Evolutionary conservation across 306 rosid species (phyloP).

Genomic region (Cercis canadensis): DNA sequence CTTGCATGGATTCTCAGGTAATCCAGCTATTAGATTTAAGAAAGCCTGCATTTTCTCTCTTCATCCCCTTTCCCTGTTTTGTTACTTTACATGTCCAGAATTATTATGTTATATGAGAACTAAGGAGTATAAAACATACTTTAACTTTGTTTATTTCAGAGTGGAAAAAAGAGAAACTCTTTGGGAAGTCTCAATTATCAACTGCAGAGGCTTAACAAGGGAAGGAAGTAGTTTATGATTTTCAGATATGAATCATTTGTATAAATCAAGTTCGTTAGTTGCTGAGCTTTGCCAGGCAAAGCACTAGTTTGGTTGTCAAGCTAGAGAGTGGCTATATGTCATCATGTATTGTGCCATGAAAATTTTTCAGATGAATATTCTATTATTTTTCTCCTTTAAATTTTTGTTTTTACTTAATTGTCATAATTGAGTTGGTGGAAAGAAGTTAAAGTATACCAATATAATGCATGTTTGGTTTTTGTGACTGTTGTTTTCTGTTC

Average conservation of each 20-base stretch:
- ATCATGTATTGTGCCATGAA: slow-evolving; percentile 22
- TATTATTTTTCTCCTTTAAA: background rate
- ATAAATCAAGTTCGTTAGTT: slow-evolving; percentile 27
- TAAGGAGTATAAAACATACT: background rate
- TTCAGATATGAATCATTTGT: slow-evolving; percentile 16
- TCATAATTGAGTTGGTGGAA: slow-evolving; percentile 18
- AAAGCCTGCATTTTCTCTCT: background rate
- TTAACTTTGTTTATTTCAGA: slow-evolving; percentile 54
- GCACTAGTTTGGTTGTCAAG: slow-evolving; percentile 25
- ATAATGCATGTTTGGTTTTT: background rate
- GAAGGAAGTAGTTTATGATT: slow-evolving; percentile 66
- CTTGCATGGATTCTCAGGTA: slow-evolving; percentile 87
- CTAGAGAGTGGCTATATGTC: slow-evolving; percentile 30
- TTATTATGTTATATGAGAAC: slow-evolving; percentile 10
- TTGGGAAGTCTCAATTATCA: slow-evolving; percentile 92
- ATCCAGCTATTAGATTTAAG: slow-evolving; percentile 25
- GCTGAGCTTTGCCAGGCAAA: slow-evolving; percentile 29
- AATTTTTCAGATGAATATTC: slow-evolving; percentile 18
- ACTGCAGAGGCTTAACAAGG: slow-evolving; percentile 85
- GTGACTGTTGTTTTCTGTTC: too few relatives aligned
- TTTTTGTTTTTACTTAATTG: too few relatives aligned
- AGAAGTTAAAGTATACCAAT: slow-evolving; percentile 20
- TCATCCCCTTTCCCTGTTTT: background rate
- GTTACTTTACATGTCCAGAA: too few relatives aligned
- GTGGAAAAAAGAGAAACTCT: slow-evolving; percentile 62